Evolutionary conservation across 805 yeast species (phyloP).

Genomic region (Hanseniaspora hatyaiensis): DNA sequence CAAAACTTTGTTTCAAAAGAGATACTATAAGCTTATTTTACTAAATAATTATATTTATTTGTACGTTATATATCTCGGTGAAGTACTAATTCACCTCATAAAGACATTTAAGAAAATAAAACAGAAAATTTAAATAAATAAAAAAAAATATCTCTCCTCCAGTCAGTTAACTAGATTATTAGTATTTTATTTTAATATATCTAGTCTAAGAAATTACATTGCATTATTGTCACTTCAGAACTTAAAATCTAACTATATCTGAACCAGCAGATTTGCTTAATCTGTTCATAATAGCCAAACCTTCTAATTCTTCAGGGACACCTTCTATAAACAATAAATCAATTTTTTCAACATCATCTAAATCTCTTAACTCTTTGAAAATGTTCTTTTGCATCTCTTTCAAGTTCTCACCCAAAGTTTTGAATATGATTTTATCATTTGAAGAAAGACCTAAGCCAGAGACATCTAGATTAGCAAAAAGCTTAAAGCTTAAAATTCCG

Average conservation of each 20-base stretch:
- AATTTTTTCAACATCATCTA: slow-evolving; percentile 52
- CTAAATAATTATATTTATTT: too few species aligned
- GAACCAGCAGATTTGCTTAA: slow-evolving; percentile 65
- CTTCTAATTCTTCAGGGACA: slow-evolving; percentile 61
- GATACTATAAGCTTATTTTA: too few species aligned
- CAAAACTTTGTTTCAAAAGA: too few species aligned
- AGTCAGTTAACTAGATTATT: too few species aligned
- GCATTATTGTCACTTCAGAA: too few species aligned
- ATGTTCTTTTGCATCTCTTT: slow-evolving; percentile 61
- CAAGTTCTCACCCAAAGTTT: slow-evolving; percentile 35
- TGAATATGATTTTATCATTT: slow-evolving; percentile 16
- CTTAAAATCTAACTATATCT: slow-evolving; percentile 13
- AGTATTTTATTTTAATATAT: too few species aligned
- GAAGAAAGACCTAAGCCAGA: neutral
- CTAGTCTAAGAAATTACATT: too few species aligned
- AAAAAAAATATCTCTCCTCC: too few species aligned
- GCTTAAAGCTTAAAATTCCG: slow-evolving; percentile 35
- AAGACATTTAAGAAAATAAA: too few species aligned
- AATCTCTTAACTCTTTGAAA: slow-evolving; percentile 60
- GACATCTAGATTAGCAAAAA: slow-evolving; percentile 36
- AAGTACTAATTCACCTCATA: too few species aligned
- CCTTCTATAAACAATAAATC: slow-evolving; percentile 78
- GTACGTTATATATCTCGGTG: too few species aligned
- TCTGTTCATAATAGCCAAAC: slow-evolving; percentile 90
- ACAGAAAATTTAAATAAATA: too few species aligned